Evolutionary conservation across 352 stramenopile genomes (phyloP), one percentile per base, ranked within the genome.

Genomic region (Pythium sukuiense): DNA sequence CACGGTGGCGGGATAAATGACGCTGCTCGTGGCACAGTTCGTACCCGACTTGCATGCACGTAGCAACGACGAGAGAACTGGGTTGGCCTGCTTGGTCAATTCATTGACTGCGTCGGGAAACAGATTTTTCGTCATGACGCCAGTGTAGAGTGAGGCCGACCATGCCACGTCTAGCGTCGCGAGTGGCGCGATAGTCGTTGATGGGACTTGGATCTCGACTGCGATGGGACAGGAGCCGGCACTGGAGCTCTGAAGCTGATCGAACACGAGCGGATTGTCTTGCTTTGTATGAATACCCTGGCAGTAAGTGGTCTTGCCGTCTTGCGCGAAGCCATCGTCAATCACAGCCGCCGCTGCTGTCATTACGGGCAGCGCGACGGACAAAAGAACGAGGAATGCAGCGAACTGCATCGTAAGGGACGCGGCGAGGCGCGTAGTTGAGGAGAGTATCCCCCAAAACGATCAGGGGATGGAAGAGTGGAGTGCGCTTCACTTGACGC

Each of bases 71-170:
- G 68, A 62, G 13, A 60, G 70, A 16, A 88, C 80, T 0, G 71
- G 62, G 4, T 68, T 70, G 0, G 84, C 76, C 6, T 87, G 65
- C 13, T 70, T 59, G 3, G 76, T 86, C 32, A 32, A 49, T 14
- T 63, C 13, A 65, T 90, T 79, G 46, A 89, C 77, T 8, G 81
- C 73, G 58, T 80, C 81, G 0, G 84, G 80, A 62, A 92, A 92
- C 26, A 83, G 78, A 63, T 71, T 71, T 50, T 82, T 26, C 1
- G 56, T 70, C 14, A 65, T 33, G 0, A 29, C 32, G 48, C 74
- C 68, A 13, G 61, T 61, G 18, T 77, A 77, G 18, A 77, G 72
- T 27, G 55, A 35, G 6, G 63, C 63, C 9, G 49, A 37, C 81
- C 81, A 90, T n/a, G 76, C 77, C 61, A 90, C 77, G 0, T 55